Base-by-base conservation (phyloP, 2,329 filamentous ascomycete species). In the Diaporthe vexans region DNA sequence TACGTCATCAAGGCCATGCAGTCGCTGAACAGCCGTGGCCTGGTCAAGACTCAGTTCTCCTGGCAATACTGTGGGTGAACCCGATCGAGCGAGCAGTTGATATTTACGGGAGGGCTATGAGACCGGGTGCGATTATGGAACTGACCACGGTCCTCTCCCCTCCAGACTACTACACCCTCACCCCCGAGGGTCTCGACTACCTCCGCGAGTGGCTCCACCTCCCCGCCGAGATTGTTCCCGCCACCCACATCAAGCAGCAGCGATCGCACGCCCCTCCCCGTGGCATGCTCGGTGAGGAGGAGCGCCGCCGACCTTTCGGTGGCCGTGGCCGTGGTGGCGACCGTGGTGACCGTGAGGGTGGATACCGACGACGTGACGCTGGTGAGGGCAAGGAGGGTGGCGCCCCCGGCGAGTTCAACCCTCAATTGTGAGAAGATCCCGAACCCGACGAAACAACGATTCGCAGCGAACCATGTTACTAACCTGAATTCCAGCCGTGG, bases 211-310 rank as follows among this genome's bases (percentile, higher is more conserved):
- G 97, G 97, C 95, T 99, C 83, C 97, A 99, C 90, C 94, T 99
- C 83, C 97, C 97, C 84, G 95, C 97, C 86, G 97, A 99, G 93
- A 98, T 99, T 85, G 97, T 99, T 81, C 97, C 97, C 82, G 95
- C 97, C 84, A 99, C 97, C 84, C 97, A 99, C 94, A 98, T 99
- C 91, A 99, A 99, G 94, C 95, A 98, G 91, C 95, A 98, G 92
- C 95, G 97, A 88, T 97, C 95, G 83, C 95, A 98, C 89, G 95
- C 95, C 89, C 96, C 96, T 87, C 96, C 97, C 85, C 95, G 97
- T 84, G 97, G 97, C 85, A 98, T 99, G 97, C 92, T 98, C 90
- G 95, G 95, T 82, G 95, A 97, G 85, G 88, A 90, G 78, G 91
- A 93, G 85, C 90, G 90, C 88, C 91, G 93, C 85, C 92, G 95